phyloP scores from a whole-genome alignment of 768 basidiomycete species.

The Mycena chlorophos region DNA sequence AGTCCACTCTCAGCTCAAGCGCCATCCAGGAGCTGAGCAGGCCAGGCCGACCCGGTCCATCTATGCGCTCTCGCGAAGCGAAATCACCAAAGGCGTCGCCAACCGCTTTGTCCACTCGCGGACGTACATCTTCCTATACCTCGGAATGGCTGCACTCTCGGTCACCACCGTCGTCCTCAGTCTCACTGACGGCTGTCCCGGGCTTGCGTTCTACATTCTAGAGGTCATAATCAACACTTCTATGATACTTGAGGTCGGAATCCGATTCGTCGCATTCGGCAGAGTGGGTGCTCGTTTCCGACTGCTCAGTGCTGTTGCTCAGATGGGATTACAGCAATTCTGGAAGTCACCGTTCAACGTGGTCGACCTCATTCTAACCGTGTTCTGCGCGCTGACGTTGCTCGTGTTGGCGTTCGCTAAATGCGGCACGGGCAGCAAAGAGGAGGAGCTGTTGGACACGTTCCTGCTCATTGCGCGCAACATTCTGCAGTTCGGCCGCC shows the following conservation, averaged over 20 bases:
- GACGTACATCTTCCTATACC: slow-evolving; percentile 84
- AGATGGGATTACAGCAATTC: slow-evolving; percentile 70
- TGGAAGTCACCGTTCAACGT: slow-evolving; percentile 94
- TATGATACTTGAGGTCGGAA: slow-evolving; percentile 93
- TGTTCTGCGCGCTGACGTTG: slow-evolving; percentile 87
- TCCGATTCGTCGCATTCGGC: slow-evolving; percentile 91
- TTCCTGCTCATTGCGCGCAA: slow-evolving; percentile 90
- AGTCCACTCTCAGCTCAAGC: slow-evolving; percentile 14
- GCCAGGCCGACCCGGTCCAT: slow-evolving; percentile 75
- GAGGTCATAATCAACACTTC: slow-evolving; percentile 86
- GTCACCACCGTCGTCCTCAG: slow-evolving; percentile 85
- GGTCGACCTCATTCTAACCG: slow-evolving; percentile 83
- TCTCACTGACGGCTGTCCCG: slow-evolving; percentile 81
- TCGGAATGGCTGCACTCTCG: slow-evolving; percentile 85
- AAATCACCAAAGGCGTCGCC: slow-evolving; percentile 82
- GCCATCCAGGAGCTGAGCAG: slow-evolving; percentile 12
- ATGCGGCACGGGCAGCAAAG: slow-evolving; percentile 79
- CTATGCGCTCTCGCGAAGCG: slow-evolving; percentile 78
- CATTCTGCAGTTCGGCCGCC: slow-evolving; percentile 86
- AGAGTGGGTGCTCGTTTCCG: slow-evolving; percentile 54
- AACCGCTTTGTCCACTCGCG: slow-evolving; percentile 89
- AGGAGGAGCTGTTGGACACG: slow-evolving; percentile 93
- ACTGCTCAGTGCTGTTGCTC: background rate
- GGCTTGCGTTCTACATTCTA: slow-evolving; percentile 83
- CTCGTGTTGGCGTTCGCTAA: slow-evolving; percentile 87